These are phyloP conservation scores for Lachancea cidri DNA, from an alignment of 805 yeast species.

Conservation along the genomic window DNA sequence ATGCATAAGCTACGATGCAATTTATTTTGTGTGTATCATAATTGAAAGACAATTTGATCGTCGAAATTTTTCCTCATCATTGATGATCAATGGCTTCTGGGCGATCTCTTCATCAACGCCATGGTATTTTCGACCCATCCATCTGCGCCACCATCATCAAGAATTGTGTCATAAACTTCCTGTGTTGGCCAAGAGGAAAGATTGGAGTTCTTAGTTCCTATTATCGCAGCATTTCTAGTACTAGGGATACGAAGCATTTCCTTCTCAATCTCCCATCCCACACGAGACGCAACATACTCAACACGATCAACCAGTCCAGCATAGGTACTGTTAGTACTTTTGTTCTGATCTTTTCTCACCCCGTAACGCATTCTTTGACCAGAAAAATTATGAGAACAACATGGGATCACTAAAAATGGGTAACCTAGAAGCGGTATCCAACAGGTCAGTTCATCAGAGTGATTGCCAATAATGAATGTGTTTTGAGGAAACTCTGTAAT, in stretches of 20 bases:
- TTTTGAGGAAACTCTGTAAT: conserved; percentile 61
- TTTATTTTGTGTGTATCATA: too few species aligned
- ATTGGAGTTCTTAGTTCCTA: conserved; percentile 50
- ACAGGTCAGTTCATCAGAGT: conserved; percentile 90
- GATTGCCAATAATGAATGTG: conserved; percentile 88
- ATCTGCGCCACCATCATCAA: conserved; percentile 82
- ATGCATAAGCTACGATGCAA: too few species aligned
- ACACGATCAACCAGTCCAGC: conserved; percentile 85
- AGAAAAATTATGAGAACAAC: conserved; percentile 83
- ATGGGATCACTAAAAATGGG: conserved; percentile 90
- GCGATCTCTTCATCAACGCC: conserved; percentile 62
- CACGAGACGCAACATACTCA: conserved; percentile 54
- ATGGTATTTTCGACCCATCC: conserved; percentile 84
- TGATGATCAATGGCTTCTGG: conserved; percentile 62
- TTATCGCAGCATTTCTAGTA: conserved; percentile 85
- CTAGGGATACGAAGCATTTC: conserved; percentile 92
- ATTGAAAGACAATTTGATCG: too few species aligned
- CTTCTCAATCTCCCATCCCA: conserved; percentile 81
- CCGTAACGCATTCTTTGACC: conserved; percentile 71
- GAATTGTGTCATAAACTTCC: conserved; percentile 54
- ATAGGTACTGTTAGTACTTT: conserved; percentile 53
- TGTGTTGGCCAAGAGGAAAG: conserved; percentile 29
- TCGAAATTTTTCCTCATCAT: too few species aligned
- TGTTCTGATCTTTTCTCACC: conserved; percentile 31
- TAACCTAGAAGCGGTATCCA: conserved; percentile 88